These are phyloP conservation scores for Yamadazyma jaroonii DNA, from an alignment of 1,139 yeast genomes.

Conservation along the genomic window DNA sequence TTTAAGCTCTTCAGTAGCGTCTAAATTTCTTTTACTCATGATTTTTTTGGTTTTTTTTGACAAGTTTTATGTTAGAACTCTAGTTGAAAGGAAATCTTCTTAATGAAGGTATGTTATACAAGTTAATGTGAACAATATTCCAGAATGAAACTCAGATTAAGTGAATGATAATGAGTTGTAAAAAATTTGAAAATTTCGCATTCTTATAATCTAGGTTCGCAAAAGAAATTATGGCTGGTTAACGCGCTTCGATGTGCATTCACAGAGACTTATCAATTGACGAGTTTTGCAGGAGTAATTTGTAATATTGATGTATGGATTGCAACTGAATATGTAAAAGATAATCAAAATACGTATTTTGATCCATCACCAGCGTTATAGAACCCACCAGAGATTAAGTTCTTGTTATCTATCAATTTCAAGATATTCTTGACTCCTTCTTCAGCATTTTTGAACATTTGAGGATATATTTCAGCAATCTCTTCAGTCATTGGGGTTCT, in stretches of 20 bases:
- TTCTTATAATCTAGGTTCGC: neutral
- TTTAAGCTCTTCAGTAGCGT: conserved; percentile 18
- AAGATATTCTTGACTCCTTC: conserved; percentile 1
- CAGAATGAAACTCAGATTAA: too few relatives aligned
- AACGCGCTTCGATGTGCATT: neutral
- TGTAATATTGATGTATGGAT: too few relatives aligned
- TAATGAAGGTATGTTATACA: too few relatives aligned
- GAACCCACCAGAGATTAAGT: neutral
- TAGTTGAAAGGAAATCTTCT: neutral
- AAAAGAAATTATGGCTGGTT: conserved; percentile 1
- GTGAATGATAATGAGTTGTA: neutral
- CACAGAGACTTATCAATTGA: too few relatives aligned
- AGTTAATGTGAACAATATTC: too few relatives aligned
- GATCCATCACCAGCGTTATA: conserved; percentile 2
- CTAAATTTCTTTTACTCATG: conserved; percentile 27
- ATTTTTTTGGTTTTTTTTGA: conserved; percentile 2
- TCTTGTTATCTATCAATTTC: neutral
- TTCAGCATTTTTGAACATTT: neutral
- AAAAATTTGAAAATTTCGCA: neutral
- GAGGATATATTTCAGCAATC: neutral
- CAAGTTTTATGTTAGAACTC: neutral
- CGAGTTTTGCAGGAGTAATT: too few relatives aligned
- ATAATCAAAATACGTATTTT: neutral
- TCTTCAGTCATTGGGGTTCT: conserved; percentile 1
- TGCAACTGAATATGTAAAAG: too few relatives aligned